Evolutionary conservation across 169 alveolate species (phyloP), one percentile per base, ranked within the genome.

Genomic region (Cystoisospora suis): DNA sequence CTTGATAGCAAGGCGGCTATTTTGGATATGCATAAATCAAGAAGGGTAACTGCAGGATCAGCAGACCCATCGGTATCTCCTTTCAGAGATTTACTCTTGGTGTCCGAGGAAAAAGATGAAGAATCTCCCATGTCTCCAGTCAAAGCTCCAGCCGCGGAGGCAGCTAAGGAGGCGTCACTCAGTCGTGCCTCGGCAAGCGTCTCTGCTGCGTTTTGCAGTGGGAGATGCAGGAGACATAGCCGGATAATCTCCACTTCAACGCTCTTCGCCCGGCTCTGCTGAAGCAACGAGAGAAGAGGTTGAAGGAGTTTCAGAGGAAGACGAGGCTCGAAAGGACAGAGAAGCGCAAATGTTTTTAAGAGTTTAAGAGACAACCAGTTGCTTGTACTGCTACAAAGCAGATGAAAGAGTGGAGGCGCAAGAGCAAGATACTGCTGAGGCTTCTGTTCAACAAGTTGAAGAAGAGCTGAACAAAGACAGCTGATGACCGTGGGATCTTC

Each of bases 301-400:
- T 88, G 88, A 53, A 93, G 91, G 69, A 93, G 88, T 87, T 93
- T 93, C 79, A 70, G 88, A 20, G 95, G 95, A 46, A 93, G 92
- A 27, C 95, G 91, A 6, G 93, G 90, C 92, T 93, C 95, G 77
- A 80, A 40, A 17, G 95, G 93, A 0, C 88, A 65, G 17, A 92
- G 90, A 45, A 89, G 88, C 87, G 81, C 87, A 47, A 92, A 92
- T 46, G 89, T 69, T 90, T 92, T 85, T 77, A 92, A 61, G 38
- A 92, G 72, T 92, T 92, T 92, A 77, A 92, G 90, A 36, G 91
- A 75, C 44, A 90, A 92, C 95, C 95, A 93, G 86, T 93, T 93
- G 92, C 92, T 93, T 81, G 80, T 53, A 77, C 94, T 93, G 81
- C 69, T 90, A 58, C 80, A 90, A 75, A 93, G 70, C 49, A 93